phyloP scores from a whole-genome alignment of 2,329 filamentous ascomycete species.

The Knufia fluminis region DNA sequence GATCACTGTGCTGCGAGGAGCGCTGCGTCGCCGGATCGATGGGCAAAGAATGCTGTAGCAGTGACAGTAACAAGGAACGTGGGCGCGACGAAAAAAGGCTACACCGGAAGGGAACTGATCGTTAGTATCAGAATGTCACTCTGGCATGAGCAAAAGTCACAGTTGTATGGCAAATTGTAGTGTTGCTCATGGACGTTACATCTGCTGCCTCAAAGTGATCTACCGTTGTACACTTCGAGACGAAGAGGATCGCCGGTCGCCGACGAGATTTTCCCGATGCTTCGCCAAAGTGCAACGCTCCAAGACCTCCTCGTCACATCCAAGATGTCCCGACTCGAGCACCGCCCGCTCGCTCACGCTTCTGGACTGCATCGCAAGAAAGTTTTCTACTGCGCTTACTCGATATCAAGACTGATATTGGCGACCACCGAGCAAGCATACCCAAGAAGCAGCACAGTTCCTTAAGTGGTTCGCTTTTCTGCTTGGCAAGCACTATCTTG shows the following conservation, averaged over 20 bases:
- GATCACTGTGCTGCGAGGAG: background rate
- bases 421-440: too few relatives aligned
- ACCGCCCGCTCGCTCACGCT: too few relatives aligned
- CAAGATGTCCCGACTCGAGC: too few relatives aligned
- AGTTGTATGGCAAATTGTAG: slow-evolving; percentile 4
- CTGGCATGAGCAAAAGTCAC: slow-evolving; percentile 1
- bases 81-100: background rate
- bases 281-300: background rate
- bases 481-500: too few relatives aligned
- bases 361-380: too few relatives aligned
- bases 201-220: slow-evolving; percentile 5
- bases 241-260: background rate
- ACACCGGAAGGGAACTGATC: background rate
- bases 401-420: too few relatives aligned
- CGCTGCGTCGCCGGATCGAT: background rate
- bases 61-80: background rate
- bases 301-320: too few relatives aligned
- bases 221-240: background rate
- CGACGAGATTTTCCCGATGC: background rate
- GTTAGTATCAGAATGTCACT: slow-evolving; percentile 6
- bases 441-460: too few relatives aligned
- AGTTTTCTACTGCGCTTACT: too few relatives aligned
- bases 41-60: background rate
- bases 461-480: too few relatives aligned
- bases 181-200: slow-evolving; percentile 9